Evolutionary conservation across 768 basidiomycete genomes (phyloP).

Genomic region (Phaeolepiota aurea): DNA sequence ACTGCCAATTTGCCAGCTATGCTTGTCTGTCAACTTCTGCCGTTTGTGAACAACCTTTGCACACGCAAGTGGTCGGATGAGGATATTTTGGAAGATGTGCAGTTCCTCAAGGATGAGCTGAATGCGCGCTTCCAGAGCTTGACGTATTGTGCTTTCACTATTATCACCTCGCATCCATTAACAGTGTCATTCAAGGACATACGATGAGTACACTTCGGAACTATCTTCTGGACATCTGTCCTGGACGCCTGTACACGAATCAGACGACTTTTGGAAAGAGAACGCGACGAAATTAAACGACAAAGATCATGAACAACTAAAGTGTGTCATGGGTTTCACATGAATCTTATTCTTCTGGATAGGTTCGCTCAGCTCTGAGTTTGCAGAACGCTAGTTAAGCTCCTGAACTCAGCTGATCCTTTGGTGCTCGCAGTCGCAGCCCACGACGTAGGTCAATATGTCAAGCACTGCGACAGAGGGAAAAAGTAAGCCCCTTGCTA

Average conservation of each 20-base stretch:
- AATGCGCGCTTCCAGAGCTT: conserved; percentile 78
- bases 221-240: conserved; percentile 83
- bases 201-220: conserved; percentile 93
- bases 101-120: conserved; percentile 83
- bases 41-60: conserved; percentile 79
- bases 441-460: conserved; percentile 91
- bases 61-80: conserved; percentile 91
- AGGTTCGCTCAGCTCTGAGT: not conserved
- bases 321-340: conserved; percentile 43
- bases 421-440: conserved; percentile 84
- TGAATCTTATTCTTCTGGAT: not conserved
- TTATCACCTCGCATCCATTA: not conserved
- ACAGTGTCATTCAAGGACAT: conserved; percentile 52
- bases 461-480: conserved; percentile 84
- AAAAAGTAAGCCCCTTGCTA: conserved; percentile 60
- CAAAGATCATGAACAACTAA: conserved; percentile 74
- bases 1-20: conserved; percentile 85
- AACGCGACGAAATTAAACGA: conserved; percentile 86
- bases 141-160: conserved; percentile 54
- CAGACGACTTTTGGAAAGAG: conserved; percentile 97
- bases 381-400: conserved; percentile 59
- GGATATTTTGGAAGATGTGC: conserved; percentile 87
- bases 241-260: conserved; percentile 95
- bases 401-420: conserved; percentile 68
- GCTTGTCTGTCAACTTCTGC: conserved; percentile 80